Percentiles rank a stretch among this genome's conserved stretches.
phyloP scores from a whole-genome alignment of 371 early-diverging fungal genomes.

The Amoeboaphelidium occidentale region DNA sequence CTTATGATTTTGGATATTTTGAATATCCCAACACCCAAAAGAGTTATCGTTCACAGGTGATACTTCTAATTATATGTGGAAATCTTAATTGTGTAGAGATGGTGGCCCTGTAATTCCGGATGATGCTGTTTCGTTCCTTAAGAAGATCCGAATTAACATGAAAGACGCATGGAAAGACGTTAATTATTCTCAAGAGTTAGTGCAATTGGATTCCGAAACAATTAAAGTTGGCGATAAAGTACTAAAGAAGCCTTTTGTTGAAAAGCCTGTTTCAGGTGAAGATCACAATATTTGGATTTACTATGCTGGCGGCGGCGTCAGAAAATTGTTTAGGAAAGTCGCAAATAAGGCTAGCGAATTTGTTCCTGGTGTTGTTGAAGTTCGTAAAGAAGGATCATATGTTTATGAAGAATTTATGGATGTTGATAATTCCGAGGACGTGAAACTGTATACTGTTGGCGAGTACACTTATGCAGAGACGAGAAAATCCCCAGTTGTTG shows the following conservation, averaged over 20 bases:
- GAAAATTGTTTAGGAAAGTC: constrained; percentile 82
- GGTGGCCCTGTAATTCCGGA: constrained; percentile 1
- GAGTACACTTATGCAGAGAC: constrained; percentile 87
- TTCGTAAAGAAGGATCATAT: constrained; percentile 57
- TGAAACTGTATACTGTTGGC: constrained; percentile 92
- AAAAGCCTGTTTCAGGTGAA: constrained; percentile 90
- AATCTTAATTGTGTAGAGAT: no score
- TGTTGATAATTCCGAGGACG: constrained; percentile 82
- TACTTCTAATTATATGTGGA: constrained; percentile 1
- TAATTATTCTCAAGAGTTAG: no score
- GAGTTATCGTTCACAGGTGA: constrained; percentile 26
- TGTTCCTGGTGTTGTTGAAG: constrained; percentile 30
- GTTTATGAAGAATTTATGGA: constrained; percentile 88
- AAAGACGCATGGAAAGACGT: constrained; percentile 13
- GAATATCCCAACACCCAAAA: constrained; percentile 62
- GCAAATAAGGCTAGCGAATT: constrained; percentile 90
- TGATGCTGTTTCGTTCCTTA: constrained; percentile 6
- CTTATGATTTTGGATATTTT: constrained; percentile 54
- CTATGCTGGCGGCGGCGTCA: constrained; percentile 75
- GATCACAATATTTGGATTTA: constrained; percentile 94
- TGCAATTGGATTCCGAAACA: constrained; percentile 37
- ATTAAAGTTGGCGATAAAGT: constrained; percentile 36
- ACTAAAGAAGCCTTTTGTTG: constrained; percentile 83
- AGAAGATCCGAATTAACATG: constrained; percentile 21
- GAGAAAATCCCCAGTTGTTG: constrained; percentile 92